Base-by-base conservation (phyloP, 306 rosid species). In the Vigna nakashimae region DNA sequence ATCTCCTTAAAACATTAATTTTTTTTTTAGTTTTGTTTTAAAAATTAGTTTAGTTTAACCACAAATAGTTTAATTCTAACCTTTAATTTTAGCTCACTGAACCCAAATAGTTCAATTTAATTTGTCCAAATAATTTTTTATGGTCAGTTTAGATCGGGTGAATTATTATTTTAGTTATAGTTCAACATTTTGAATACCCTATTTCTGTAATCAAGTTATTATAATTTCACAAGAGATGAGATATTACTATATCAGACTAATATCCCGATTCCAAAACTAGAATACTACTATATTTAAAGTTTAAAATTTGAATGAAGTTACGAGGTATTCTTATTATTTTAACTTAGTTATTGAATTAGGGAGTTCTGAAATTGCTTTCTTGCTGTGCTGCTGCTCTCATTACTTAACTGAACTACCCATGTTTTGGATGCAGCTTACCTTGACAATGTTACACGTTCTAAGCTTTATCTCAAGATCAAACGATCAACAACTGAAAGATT, bases 361-460 rank as follows among this genome's bases (percentile, higher is more conserved):
- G 55, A 55, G 51, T 62, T 26, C 26, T 83, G 53, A 45, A 79
- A 58, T 63, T 67, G 53, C 49, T 51, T 22, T 50, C 75, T 43
- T 60, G 45, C 58, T 48, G 43, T 50, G 52, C 24, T 75, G 69
- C 69, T 55, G 81, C 10, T 49, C 28, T 45, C 40, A 73, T 51
- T 76, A 63, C 30, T 28, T 67, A 50, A 67, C 50, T 70, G 40
- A 78, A 69, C 46, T 69, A 26, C 34, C 74, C 65, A 58, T 52
- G 79, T 50, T 77, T 42, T 62, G 73, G 34, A 26, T 83, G 87
- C 93, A 95, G 98, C 59, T 95, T 69, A 92, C 93, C 83, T 86
- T 87, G 85, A 92, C 98, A 57, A 83, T 95, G 92, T 81, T 95
- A 74, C 98, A 95, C 46, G 74, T 91, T 87, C 92, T 92, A 77